Base-by-base conservation (phyloP, 2,329 filamentous ascomycete genomes). In the Celoporthe dispersa region DNA sequence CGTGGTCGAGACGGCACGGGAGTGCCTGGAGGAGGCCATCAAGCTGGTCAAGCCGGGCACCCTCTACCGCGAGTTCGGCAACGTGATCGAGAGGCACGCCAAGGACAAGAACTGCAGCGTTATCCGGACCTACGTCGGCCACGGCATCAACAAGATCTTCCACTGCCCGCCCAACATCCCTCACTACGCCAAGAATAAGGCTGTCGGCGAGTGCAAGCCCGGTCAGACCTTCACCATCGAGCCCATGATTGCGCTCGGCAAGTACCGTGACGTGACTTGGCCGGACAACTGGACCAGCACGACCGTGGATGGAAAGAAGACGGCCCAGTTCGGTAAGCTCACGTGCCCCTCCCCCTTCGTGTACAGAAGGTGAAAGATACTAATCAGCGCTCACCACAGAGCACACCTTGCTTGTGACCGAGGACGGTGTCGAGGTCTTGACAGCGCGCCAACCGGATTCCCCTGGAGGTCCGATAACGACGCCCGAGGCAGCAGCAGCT, bases 221-320 rank as follows among this genome's bases (percentile, higher is more conserved):
- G 96, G 96, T 67, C 98, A 98, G 94, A 97, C 94, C 73, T 99
- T 99, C 77, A 99, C 96, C 0, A 99, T 99, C 72, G 96, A 99
- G 83, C 96, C 96, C 22, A 99, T 99, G 96, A 94, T 99, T 79
- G 94, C 94, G 55, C 81, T 98, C 68, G 96, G 96, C 70, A 94
- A 93, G 72, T 93, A 97, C 81, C 90, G 90, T 73, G 96, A 99
- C 78, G 92, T 96, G 79, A 98, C 94, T 0, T 99, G 96, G 96
- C 96, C 96, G 0, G 96, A 99, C 79, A 94, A 98, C 84, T 99
- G 96, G 96, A 99, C 96, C 0, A 97, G 94, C 81, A 93, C 93
- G 6, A 99, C 96, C 0, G 88, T 91, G 69, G 96, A 99, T 79
- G 96, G 96, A 65, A 92, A 92, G 81, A 86, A 89, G 78, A 97